These are phyloP conservation scores for Cruciata laevipes DNA, from an alignment of 257 asterid genomes.

Conservation along the genomic window DNA sequence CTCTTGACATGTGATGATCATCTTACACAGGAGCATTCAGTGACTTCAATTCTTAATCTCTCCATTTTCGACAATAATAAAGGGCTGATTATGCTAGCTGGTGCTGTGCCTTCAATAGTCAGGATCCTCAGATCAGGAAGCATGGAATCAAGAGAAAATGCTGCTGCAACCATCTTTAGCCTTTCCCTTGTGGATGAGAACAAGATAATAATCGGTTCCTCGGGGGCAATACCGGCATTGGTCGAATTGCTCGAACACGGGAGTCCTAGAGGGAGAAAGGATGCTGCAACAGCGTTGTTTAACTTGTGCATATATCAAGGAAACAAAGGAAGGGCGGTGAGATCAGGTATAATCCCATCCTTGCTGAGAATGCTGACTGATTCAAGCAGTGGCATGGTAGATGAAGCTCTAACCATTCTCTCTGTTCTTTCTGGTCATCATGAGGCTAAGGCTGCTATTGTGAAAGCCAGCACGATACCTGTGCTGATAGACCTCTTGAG, in stretches of 20 bases:
- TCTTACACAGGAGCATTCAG: conserved; percentile 73
- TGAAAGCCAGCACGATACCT: conserved; percentile 70
- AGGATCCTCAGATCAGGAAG: conserved; percentile 85
- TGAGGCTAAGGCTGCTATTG: conserved; percentile 69
- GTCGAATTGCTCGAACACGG: conserved; percentile 73
- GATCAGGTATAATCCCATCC: conserved; percentile 70
- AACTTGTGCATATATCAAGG: conserved; percentile 84
- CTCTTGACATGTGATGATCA: conserved; percentile 60
- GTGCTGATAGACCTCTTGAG: conserved; percentile 67
- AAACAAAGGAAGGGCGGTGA: conserved; percentile 83
- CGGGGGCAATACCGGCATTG: conserved; percentile 84
- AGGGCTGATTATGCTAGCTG: conserved; percentile 77
- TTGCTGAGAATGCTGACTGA: conserved; percentile 72
- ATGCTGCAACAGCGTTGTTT: conserved; percentile 87
- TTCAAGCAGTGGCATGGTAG: conserved; percentile 60
- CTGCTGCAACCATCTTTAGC: conserved; percentile 89
- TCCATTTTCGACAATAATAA: conserved; percentile 77
- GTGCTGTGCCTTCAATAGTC: conserved; percentile 82
- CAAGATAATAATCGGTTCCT: conserved; percentile 83
- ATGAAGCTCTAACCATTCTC: conserved; percentile 81
- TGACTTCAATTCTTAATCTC: conserved; percentile 75
- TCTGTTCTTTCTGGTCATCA: conserved; percentile 79
- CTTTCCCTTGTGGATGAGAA: conserved; percentile 82
- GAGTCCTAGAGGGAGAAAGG: conserved; percentile 77
- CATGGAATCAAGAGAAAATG: conserved; percentile 86